These are phyloP conservation scores for Artemisia annua DNA, from an alignment of 129 eudicot genomes.

Conservation along the genomic window DNA sequence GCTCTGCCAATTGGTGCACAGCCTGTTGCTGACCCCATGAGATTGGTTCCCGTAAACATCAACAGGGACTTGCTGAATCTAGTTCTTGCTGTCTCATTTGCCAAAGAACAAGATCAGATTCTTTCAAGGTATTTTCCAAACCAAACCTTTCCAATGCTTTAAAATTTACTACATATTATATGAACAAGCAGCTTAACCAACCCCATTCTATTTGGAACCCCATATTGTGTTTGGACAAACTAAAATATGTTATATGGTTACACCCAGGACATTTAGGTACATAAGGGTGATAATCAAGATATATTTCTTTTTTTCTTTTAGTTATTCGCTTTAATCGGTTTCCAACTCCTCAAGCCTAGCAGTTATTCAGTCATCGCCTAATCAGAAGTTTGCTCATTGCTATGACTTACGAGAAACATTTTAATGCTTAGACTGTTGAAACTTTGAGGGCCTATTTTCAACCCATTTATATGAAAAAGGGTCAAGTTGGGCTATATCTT, in stretches of 20 bases:
- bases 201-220: background rate
- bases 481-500: background rate
- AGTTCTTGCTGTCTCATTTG: conserved; percentile 91
- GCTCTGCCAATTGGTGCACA: conserved; percentile 98
- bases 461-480: background rate
- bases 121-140: conserved; percentile 65
- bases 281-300: background rate
- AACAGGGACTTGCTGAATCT: conserved; percentile 73
- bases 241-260: background rate
- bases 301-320: no score
- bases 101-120: conserved; percentile 88
- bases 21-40: conserved; percentile 90
- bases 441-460: background rate
- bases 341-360: no score
- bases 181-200: conserved; percentile 3
- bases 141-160: background rate
- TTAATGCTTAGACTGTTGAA: conserved; percentile 9
- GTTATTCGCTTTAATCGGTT: no score
- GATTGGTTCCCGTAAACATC: conserved; percentile 70
- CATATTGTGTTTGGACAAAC: background rate
- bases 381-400: conserved; percentile 2
- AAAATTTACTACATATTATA: background rate
- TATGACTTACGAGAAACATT: conserved; percentile 5
- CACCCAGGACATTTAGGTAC: background rate
- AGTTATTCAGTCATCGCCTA: no score